phyloP scores from a whole-genome alignment of 1,139 yeast genomes.

The Candida sp. region DNA sequence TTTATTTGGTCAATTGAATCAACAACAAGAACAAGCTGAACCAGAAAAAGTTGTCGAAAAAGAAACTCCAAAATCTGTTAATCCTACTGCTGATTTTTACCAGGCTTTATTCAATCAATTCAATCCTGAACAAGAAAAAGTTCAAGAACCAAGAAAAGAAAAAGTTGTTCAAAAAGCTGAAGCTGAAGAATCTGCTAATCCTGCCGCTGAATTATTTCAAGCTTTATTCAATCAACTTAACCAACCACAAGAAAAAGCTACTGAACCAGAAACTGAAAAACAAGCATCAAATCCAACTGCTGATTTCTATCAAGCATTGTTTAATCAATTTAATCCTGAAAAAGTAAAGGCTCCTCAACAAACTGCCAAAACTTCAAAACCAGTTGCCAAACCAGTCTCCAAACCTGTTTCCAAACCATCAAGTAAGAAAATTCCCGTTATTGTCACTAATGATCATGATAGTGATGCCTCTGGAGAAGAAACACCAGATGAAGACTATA shows the following conservation, averaged over 20 bases:
- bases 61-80: not conserved
- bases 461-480: not conserved
- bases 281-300: not conserved
- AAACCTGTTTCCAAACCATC: no score
- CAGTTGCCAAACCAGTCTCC: slow-evolving; percentile 2
- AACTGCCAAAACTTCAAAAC: not conserved
- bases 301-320: not conserved
- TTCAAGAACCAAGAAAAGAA: not conserved
- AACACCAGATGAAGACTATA: slow-evolving; percentile 1
- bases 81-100: not conserved
- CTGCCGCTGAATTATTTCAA: not conserved
- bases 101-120: not conserved
- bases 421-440: slow-evolving; percentile 6
- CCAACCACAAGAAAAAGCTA: no score
- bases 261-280: not conserved
- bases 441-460: not conserved
- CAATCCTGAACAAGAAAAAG: not conserved
- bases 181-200: not conserved
- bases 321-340: not conserved
- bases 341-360: not conserved
- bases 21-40: not conserved
- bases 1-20: not conserved
- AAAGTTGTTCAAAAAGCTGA: not conserved
- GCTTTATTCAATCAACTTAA: not conserved
- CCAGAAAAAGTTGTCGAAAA: not conserved